phyloP scores from a whole-genome alignment of 2,329 filamentous ascomycete genomes.

The Neocucurbitaria cava region DNA sequence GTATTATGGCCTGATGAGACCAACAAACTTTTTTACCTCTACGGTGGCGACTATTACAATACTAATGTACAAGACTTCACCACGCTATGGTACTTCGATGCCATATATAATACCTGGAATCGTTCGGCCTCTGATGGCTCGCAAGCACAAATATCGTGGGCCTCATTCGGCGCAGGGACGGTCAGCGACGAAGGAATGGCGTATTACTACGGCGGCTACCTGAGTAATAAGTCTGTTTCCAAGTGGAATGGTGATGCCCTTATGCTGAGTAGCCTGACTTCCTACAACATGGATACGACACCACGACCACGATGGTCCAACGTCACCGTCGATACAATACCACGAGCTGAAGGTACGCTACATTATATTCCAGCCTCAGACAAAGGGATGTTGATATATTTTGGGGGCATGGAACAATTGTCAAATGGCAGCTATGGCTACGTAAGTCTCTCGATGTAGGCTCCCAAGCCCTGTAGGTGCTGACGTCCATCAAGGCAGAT shows the following conservation, averaged over 20 bases:
- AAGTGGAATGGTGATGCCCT: conserved; percentile 27
- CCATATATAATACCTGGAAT: conserved; percentile 61
- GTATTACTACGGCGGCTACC: conserved; percentile 68
- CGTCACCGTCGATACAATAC: conserved; percentile 55
- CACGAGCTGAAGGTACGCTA: conserved; percentile 64
- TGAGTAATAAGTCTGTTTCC: conserved; percentile 58
- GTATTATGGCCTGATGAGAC: conserved; percentile 64
- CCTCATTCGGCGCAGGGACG: conserved; percentile 20
- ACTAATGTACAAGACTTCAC: conserved; percentile 45
- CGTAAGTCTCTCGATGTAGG: background rate
- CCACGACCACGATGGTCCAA: conserved; percentile 62
- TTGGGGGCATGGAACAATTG: conserved; percentile 59
- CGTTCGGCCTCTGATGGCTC: conserved; percentile 40
- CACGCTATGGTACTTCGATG: conserved; percentile 62
- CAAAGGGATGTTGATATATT: conserved; percentile 64
- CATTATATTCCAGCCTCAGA: conserved; percentile 65
- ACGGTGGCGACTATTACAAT: conserved; percentile 60
- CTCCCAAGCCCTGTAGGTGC: background rate
- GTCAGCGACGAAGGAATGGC: conserved; percentile 39
- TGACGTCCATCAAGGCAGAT: conserved; percentile 19
- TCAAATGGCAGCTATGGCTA: conserved; percentile 1
- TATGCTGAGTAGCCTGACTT: conserved; percentile 57
- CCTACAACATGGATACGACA: conserved; percentile 61
- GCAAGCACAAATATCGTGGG: conserved; percentile 16
- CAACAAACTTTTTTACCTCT: conserved; percentile 68